Conservation (phyloP, 306 rosid genomes). For the Acacia crassicarpa region DNA sequence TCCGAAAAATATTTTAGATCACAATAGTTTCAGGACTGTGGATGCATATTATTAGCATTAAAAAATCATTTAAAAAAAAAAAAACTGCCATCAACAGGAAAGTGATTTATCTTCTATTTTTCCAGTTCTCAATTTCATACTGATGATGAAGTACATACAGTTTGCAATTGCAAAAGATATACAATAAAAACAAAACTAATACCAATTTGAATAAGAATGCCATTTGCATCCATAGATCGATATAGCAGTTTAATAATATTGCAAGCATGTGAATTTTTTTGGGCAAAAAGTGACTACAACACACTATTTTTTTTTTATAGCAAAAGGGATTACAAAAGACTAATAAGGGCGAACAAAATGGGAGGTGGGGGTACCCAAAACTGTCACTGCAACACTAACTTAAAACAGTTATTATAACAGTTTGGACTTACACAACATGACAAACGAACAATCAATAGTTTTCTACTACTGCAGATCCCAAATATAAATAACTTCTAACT, state of each 20-base stretch:
- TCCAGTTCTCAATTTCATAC: background rate
- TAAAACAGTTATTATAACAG: too few species aligned
- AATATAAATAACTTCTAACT: too few species aligned
- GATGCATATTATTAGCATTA: background rate
- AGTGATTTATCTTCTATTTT: background rate
- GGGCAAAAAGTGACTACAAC: too few species aligned
- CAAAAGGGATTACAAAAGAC: background rate
- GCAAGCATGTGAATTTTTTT: background rate
- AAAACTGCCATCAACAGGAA: background rate
- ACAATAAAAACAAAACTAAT: background rate
- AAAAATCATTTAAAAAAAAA: background rate
- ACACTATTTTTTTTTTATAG: background rate
- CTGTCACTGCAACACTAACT: background rate
- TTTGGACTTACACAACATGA: background rate
- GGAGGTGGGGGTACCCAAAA: too few species aligned
- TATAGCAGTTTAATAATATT: background rate
- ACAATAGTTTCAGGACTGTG: background rate
- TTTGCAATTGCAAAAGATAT: background rate
- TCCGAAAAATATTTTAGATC: background rate
- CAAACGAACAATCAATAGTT: background rate
- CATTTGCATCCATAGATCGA: background rate
- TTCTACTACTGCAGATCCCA: background rate
- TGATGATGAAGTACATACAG: background rate
- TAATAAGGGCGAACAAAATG: background rate
- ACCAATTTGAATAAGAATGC: background rate